Percentiles rank a stretch among this genome's conserved stretches.
These are phyloP conservation scores for Neurospora discreta DNA, from an alignment of 495 filamentous ascomycete genomes.

Conservation along the genomic window DNA sequence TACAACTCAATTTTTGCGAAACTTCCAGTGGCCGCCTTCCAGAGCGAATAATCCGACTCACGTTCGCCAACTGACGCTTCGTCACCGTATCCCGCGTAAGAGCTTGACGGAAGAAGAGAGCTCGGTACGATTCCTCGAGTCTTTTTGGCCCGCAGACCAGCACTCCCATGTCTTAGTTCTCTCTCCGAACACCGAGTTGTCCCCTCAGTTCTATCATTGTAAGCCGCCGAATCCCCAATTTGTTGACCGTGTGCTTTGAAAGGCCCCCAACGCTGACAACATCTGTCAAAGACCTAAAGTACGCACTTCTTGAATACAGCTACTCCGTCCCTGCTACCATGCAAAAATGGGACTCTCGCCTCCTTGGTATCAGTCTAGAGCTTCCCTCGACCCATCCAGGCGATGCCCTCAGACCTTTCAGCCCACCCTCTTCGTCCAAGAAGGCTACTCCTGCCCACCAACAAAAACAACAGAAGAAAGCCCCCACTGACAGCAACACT, in stretches of 20 bases:
- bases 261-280: not conserved
- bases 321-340: conserved; percentile 44
- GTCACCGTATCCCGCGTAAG: conserved; percentile 52
- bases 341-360: conserved; percentile 32
- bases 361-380: conserved; percentile 69
- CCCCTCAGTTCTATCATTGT: conserved; percentile 70
- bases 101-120: conserved; percentile 48
- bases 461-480: conserved; percentile 11
- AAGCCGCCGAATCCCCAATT: conserved; percentile 7
- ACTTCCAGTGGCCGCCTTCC: conserved; percentile 52
- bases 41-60: conserved; percentile 25
- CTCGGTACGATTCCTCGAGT: conserved; percentile 62
- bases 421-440: conserved; percentile 28
- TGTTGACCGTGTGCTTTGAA: not conserved
- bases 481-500: conserved; percentile 21
- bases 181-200: conserved; percentile 64
- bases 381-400: conserved; percentile 49
- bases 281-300: conserved; percentile 44
- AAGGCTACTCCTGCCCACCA: conserved; percentile 15
- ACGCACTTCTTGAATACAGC: conserved; percentile 58
- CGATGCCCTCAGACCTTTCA: conserved; percentile 40
- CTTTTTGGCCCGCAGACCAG: conserved; percentile 59
- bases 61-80: conserved; percentile 47
- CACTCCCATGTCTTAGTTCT: conserved; percentile 65
- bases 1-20: conserved; percentile 47